Evolutionary conservation across 2,329 filamentous ascomycete species (phyloP), one percentile per base, ranked within the genome.

Genomic region (Fusarium guadeloupense): DNA sequence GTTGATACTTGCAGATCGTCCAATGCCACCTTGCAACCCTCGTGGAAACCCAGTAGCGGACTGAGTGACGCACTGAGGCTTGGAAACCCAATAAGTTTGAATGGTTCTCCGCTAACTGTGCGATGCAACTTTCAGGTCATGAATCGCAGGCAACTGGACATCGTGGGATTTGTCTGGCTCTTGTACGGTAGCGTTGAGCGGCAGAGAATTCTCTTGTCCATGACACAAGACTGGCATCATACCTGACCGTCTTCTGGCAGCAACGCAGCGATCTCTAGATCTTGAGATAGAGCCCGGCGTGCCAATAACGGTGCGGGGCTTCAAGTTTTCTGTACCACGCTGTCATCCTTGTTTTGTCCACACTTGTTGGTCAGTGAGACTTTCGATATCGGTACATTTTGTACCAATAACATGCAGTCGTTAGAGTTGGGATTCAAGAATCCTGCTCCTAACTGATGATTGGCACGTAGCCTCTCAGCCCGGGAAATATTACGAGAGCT

Each of bases 151-250:
- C 33, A 50, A 20, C 20, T 54, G 16, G 19, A 12, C 25, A 62
- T 44, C 46, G 45, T 48, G 42, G 38, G 46, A 45, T 52, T 62
- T 51, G 28, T 55, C 55, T 41, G 57, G 52, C 14, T 59, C 19
- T 49, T 43, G 25, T n/a, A 34, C 26, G 51, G 53, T 55, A 62
- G 56, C 37, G 57, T 40, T 43, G 47, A 49, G 37, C 25, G 45
- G 39, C 46, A 60, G 54, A 47, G 59, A 50, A 42, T 55, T 51
- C 49, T 45, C 41, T 43, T 58, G 17, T 26, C 47, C 62, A 70
- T 70, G 68, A 70, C 68, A 70, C 68, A 69, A 70, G 45, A 62
- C 50, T 66, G 62, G 52, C 67, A 70, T 70, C 68, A 70, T 68
- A 52, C 68, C 48, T 54, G 51, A 56, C 64, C 58, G 53, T 46